Evolutionary conservation across 176 grass and related monocot species (phyloP), one percentile per base, ranked within the genome.

Genomic region (Oryza rufipogon): DNA sequence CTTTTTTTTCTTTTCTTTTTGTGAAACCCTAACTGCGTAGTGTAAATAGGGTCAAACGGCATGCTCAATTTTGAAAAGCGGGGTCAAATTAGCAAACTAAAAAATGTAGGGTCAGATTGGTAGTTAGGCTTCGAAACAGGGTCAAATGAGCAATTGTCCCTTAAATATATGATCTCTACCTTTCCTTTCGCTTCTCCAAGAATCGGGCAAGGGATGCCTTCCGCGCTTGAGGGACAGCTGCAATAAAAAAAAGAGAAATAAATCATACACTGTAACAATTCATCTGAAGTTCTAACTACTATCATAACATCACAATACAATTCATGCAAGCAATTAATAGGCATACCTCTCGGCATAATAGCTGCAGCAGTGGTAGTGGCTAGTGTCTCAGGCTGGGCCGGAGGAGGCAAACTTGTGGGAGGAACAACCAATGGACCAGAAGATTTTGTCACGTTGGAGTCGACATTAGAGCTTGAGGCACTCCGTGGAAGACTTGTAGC

Each of bases 151-250:
- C 34, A 36, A 36, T 36, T 36, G 34, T 36, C 34, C 34, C 34
- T 36, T 36, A 36, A 36, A 36, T 36, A 36, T 36, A 68, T 44
- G 47, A 61, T 30, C 75, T 54, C 13, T 89, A 95, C 96, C 96
- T 98, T 88, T 93, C 92, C 81, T 98, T 98, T 68, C 96, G 84
- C 69, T 90, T 98, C 77, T 98, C 96, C 74, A 98, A 72, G 73
- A 98, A 98, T 66, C 96, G 91, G 64, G 89, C 89, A 67, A 98
- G 68, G 39, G 96, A 98, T 3, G 92, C 92, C 85, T 95, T 98
- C 63, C 96, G 80, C 71, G 96, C 96, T 85, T 98, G 96, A 74
- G 96, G 96, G 5, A 98, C 91, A 87, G 92, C 96, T 98, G 89
- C 64, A 90, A 82, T 58, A 9, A 0, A 81, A 87, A 66, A 87